Percentiles rank a stretch among this genome's conserved stretches.
phyloP scores from a whole-genome alignment of 108 stramenopile species.

The Fistulifera pelliculosa region DNA sequence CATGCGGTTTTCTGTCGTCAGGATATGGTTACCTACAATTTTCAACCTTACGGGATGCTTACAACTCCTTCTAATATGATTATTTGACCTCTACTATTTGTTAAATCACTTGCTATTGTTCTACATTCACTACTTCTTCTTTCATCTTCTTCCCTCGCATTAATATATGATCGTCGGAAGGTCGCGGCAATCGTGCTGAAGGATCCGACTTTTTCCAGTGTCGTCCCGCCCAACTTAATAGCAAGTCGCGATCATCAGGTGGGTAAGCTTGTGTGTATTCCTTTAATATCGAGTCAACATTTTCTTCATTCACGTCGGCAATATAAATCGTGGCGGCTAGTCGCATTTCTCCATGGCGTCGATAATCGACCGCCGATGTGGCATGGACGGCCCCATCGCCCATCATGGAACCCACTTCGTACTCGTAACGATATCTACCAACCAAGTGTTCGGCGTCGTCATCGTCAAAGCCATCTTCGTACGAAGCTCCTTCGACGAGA shows the following conservation, averaged over 20 bases:
- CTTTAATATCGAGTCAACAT: slow-evolving; percentile 16
- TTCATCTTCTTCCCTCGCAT: too few species aligned
- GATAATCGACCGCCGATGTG: slow-evolving; percentile 48
- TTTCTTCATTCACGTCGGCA: slow-evolving; percentile 34
- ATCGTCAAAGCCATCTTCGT: slow-evolving; percentile 1
- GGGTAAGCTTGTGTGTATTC: slow-evolving; percentile 22
- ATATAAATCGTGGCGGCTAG: slow-evolving; percentile 49
- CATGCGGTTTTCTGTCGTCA: too few species aligned
- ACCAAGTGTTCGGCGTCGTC: slow-evolving; percentile 8
- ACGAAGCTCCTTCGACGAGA: slow-evolving; percentile 10
- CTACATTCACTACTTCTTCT: too few species aligned
- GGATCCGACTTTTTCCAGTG: slow-evolving; percentile 26
- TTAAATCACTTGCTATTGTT: too few species aligned
- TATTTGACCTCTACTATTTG: too few species aligned
- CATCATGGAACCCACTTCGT: slow-evolving; percentile 36
- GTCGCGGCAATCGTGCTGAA: slow-evolving; percentile 5
- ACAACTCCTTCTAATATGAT: too few species aligned
- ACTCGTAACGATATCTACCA: slow-evolving; percentile 27
- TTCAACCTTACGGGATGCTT: too few species aligned
- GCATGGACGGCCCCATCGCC: slow-evolving; percentile 46
- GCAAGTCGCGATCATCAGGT: slow-evolving; percentile 9
- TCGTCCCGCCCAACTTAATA: slow-evolving; percentile 14
- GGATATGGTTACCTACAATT: too few species aligned
- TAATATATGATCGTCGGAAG: neutral
- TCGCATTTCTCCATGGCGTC: slow-evolving; percentile 24